Conservation (phyloP, 2,329 filamentous ascomycete genomes). For the Diaporthe caulivora region DNA sequence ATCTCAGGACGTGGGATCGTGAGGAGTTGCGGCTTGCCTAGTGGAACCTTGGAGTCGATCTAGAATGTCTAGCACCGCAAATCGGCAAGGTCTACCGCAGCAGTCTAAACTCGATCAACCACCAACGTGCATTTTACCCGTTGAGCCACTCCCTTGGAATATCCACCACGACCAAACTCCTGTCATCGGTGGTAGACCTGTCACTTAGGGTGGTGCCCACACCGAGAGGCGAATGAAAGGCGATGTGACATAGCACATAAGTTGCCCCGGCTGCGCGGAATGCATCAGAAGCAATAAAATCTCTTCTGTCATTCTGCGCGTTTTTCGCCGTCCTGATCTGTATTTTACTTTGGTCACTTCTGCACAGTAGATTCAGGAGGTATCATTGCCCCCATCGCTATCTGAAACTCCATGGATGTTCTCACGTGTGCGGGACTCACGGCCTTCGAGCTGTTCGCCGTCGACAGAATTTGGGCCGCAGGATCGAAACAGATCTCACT, state of each 20-base stretch:
- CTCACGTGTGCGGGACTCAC: not conserved
- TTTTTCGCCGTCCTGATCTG: not conserved
- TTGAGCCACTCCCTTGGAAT: not conserved
- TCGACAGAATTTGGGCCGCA: not conserved
- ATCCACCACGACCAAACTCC: not conserved
- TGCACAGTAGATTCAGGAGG: not conserved
- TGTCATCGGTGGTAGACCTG: not conserved
- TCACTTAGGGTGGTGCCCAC: not conserved
- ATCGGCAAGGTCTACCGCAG: not conserved
- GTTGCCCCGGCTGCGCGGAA: not conserved
- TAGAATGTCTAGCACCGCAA: not conserved
- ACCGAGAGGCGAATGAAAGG: no score
- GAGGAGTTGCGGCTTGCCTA: not conserved
- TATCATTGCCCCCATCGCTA: not conserved
- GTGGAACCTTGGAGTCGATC: not conserved
- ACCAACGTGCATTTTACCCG: conserved; percentile 10
- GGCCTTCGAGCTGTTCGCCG: not conserved
- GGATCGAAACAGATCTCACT: not conserved
- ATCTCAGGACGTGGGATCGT: not conserved
- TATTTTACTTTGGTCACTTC: not conserved
- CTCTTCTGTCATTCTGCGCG: not conserved
- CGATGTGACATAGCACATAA: not conserved
- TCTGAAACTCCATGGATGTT: not conserved
- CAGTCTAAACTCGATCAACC: not conserved
- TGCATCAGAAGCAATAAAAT: not conserved